Percentiles rank a stretch among this genome's conserved stretches.
phyloP scores from a whole-genome alignment of 2,329 filamentous ascomycete genomes.

The Eutypa lata region DNA sequence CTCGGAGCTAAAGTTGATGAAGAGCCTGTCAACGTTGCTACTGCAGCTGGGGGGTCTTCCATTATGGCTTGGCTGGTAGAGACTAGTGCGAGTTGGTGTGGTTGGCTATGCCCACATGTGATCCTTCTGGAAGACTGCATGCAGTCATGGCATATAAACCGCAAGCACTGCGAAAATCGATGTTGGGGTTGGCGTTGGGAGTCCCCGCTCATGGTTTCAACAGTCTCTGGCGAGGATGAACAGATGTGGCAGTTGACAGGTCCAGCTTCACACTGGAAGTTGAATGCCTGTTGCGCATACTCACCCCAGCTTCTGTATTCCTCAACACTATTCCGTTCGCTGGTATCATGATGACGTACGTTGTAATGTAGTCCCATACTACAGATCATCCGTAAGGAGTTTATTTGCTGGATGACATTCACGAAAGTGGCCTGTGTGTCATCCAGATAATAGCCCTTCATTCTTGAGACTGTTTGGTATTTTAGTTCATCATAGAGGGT shows the following conservation, averaged over 20 bases:
- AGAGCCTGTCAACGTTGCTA: not conserved
- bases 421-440: slow-evolving; percentile 25
- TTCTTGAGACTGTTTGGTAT: slow-evolving; percentile 21
- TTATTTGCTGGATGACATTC: slow-evolving; percentile 43
- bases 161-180: slow-evolving; percentile 30
- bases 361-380: slow-evolving; percentile 42
- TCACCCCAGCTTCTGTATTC: slow-evolving; percentile 11
- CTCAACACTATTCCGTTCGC: not conserved
- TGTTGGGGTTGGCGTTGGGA: not conserved
- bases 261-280: slow-evolving; percentile 26
- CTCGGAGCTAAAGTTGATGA: not conserved
- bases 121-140: not conserved
- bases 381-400: slow-evolving; percentile 42
- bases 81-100: slow-evolving; percentile 21
- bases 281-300: slow-evolving; percentile 32
- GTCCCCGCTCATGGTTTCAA: slow-evolving; percentile 20
- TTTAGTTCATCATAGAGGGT: slow-evolving; percentile 31
- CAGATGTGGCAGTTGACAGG: slow-evolving; percentile 27
- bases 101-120: slow-evolving; percentile 22
- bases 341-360: slow-evolving; percentile 27
- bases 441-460: slow-evolving; percentile 32
- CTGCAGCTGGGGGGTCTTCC: slow-evolving; percentile 14
- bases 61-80: slow-evolving; percentile 18
- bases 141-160: slow-evolving; percentile 31
- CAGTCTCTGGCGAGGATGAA: slow-evolving; percentile 16